Base-by-base conservation (phyloP, 306 rosid species). In the Quercus suber region DNA sequence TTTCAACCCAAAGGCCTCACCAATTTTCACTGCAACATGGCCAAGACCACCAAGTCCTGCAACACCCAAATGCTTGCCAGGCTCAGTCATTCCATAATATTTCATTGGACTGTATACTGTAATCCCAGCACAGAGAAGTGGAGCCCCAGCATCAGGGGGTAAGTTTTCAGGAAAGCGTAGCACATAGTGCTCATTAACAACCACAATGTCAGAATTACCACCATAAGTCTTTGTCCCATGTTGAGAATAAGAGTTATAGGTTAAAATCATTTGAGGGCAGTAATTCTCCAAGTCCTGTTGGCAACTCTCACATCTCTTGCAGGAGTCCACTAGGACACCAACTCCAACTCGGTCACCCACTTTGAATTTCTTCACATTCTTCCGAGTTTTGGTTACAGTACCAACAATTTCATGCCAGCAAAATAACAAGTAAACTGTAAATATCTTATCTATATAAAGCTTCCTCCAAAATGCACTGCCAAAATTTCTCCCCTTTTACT, bases 31-130 rank as follows among this genome's bases (percentile, higher is more conserved):
- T 18, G 98, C 98, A 73, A 94, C 85, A 81, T 94, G 97, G 61
- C 98, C 97, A 69, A 94, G 86, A 65, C 98, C 98, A 76, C 98
- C 98, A 63, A 94, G 98, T 55, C 97, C 97, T 15, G 90, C 97
- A 81, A 94, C 97, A 37, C 99, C 99, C 84, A 94, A 82, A 82
- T 92, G 97, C 85, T 89, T 91, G 27, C 99, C 97, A 0, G 95
- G 88, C 82, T 94, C 89, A 10, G 95, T 89, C 91, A 92, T 89
- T 73, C 99, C 97, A 82, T 91, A 94, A 80, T 88, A 94, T 27
- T 76, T 91, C 97, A 94, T 91, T 1, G 99, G 99, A 82, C 99
- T 94, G 78, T 91, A 92, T 57, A 91, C 88, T 61, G 99, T 89
- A 56, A 94, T 87, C 78, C 99, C 99, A 41, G 97, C 99, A 76